Evolutionary conservation across 129 eudicot genomes (phyloP), one percentile per base, ranked within the genome.

Genomic region (Chrysanthemum makinoi): DNA sequence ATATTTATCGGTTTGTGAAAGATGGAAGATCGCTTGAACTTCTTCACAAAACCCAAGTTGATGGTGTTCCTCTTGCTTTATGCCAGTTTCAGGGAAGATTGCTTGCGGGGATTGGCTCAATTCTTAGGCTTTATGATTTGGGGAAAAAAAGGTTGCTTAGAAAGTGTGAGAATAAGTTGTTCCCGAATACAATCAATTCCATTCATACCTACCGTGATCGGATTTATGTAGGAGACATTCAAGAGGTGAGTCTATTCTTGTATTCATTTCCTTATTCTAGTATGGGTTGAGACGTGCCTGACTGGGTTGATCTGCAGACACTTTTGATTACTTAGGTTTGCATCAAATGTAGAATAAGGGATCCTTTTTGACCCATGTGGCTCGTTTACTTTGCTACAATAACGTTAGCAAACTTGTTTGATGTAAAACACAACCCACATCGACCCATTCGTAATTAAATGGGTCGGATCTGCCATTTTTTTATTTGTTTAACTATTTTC

Each of bases 121-220:
- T 90, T 47, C 94, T 95, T 28, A 79, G 99, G 79, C 88, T 95
- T 72, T 95, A 95, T 78, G 99, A 95, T 83, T 80, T 95, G 83
- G 99, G 99, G 65, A 90, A 90, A 72, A 86, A 72, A 72, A 84
- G 91, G 69, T 64, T 95, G 86, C 96, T 95, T 46, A 88, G 99
- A 33, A 95, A 95, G 81, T 95, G 99, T 71, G 99, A 95, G 86
- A 95, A 95, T 67, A 95, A 95, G 85, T 63, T 90, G 73, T 90
- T 95, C 76, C 99, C 99, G 0, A 95, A 86, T 68, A 78, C 97
- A n/a, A 90, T 95, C 47, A 85, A 82, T 53, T 79, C 97, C 2
- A 90, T 95, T 64, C 89, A 95, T 69, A 90, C 97, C 5, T 95
- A 95, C 60, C 99, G 99, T 66, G 99, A 95, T 79, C 89, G 99